Conservation (phyloP, 495 filamentous ascomycete species). For the Neurospora sp. region DNA sequence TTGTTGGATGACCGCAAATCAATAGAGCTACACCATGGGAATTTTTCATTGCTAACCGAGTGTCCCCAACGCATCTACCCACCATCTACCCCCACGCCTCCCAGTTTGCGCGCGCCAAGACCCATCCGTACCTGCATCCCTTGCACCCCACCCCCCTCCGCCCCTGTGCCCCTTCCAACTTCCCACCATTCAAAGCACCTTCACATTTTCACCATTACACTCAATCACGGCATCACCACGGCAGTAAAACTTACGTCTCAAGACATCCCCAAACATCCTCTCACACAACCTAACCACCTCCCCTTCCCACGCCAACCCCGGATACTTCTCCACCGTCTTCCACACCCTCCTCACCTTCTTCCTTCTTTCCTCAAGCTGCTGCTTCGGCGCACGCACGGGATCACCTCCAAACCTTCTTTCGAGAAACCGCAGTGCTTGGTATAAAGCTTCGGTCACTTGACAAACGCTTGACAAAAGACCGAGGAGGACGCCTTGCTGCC, state of each 20-base stretch:
- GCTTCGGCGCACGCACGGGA: background rate
- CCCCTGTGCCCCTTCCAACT: background rate
- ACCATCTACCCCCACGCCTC: background rate
- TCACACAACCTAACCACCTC: background rate
- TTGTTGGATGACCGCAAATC: no score
- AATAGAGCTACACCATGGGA: no score
- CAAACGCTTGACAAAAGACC: background rate
- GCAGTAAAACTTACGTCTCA: background rate
- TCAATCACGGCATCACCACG: no score
- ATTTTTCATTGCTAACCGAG: background rate
- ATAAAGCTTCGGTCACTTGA: background rate
- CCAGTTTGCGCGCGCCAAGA: background rate
- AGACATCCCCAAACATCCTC: background rate
- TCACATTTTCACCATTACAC: background rate
- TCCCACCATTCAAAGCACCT: background rate
- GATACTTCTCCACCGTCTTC: background rate
- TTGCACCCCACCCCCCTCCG: background rate
- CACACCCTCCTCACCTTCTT: background rate
- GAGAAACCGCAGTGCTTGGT: background rate
- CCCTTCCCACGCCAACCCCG: background rate
- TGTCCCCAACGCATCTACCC: background rate
- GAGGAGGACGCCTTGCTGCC: background rate
- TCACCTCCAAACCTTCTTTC: background rate
- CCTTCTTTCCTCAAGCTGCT: background rate
- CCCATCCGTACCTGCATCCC: background rate